phyloP scores from a whole-genome alignment of 2,329 filamentous ascomycete genomes.

The Phyllachora maydis region DNA sequence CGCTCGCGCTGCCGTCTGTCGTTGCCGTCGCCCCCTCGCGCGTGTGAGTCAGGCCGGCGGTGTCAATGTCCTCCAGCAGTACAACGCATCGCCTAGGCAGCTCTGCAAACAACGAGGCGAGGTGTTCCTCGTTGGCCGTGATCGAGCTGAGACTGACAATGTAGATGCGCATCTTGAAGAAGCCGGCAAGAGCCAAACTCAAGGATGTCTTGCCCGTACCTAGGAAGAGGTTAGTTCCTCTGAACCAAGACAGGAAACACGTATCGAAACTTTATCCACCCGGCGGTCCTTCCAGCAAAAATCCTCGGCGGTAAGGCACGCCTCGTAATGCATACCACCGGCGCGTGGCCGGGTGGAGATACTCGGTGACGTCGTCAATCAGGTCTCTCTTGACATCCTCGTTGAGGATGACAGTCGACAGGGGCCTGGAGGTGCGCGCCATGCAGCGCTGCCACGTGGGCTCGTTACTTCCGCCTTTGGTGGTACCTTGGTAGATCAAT shows the following conservation, averaged over 20 bases:
- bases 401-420: conserved; percentile 16
- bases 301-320: conserved; percentile 55
- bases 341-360: conserved; percentile 31
- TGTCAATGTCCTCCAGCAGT: conserved; percentile 34
- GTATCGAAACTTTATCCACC: too few relatives aligned
- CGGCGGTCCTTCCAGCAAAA: conserved; percentile 51
- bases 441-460: conserved; percentile 17
- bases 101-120: conserved; percentile 12
- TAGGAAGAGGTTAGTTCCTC: too few relatives aligned
- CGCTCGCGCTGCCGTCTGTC: conserved; percentile 9
- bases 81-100: conserved; percentile 19
- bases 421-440: conserved; percentile 11
- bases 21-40: conserved; percentile 5
- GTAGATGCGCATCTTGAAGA: conserved; percentile 53
- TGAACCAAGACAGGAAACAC: too few relatives aligned
- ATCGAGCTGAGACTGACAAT: conserved; percentile 31
- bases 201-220: conserved; percentile 61
- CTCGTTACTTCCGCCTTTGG: conserved; percentile 7
- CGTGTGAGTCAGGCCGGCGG: conserved; percentile 24
- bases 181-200: conserved; percentile 50
- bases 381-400: conserved; percentile 35
- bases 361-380: conserved; percentile 46
- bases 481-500: conserved; percentile 32
- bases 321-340: conserved; percentile 53
- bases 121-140: conserved; percentile 7